Evolutionary conservation across 257 asterid genomes (phyloP), one percentile per base, ranked within the genome.

Genomic region (Solanum medicagineum): DNA sequence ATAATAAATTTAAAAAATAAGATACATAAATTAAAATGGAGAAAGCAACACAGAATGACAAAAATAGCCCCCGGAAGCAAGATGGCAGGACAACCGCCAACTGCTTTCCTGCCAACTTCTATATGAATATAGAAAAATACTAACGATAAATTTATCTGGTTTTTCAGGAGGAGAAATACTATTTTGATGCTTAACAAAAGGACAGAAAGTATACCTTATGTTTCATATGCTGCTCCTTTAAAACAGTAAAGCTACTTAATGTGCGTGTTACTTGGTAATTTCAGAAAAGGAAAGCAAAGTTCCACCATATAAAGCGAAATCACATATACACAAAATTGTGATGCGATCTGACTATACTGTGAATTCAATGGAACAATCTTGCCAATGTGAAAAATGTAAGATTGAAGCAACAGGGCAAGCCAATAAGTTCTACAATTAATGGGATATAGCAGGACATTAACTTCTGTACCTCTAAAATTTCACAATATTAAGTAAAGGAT

Each of bases 391-490:
- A 84, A 42, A 26, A 84, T 85, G n/a, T 49, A 86, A 26, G 85
- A 87, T 83, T 65, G 86, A 81, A 91, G 84, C 63, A 84, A 74
- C 20, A 86, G 20, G 66, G 84, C 59, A 70, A 56, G 68, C 74
- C 83, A 85, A 85, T 59, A 84, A 88, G 73, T 82, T 88, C 81
- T 84, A 26, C 68, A 66, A 84, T 87, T 84, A 86, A 86, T 66
- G 85, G 85, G 86, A 80, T 88, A 88, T 81, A 80, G 69, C 83
- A 81, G 40, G 85, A 74, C 69, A 75, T 75, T 22, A 86, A 85
- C 68, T 73, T 89, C 73, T 87, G 91, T 94, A 95, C 98, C 98
- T 94, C 89, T 71, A 88, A 84, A 89, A 86, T 86, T 91, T 88
- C 90, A 90, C 87, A 90, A 88, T 83, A 90, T 90, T 87, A 90